Conservation (phyloP, 805 yeast species). For the Komagataella phaffii region DNA sequence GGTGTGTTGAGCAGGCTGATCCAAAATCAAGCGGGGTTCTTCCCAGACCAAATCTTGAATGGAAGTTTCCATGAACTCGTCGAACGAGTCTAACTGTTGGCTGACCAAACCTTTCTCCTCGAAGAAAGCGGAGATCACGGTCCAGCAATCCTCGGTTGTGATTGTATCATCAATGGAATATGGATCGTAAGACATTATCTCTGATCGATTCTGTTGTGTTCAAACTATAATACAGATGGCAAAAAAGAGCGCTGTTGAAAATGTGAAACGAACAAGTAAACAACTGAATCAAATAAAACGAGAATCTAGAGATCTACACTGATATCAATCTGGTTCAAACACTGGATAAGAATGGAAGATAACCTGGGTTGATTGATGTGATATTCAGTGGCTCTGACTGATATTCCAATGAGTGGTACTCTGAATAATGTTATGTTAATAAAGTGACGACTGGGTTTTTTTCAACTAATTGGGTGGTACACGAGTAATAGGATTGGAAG, state of each 20-base stretch:
- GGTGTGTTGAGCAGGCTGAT: slow-evolving; percentile 96
- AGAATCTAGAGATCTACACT: not conserved
- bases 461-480: not conserved
- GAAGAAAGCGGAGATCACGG: slow-evolving; percentile 91
- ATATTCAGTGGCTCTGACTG: not conserved
- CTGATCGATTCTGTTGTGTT: not conserved
- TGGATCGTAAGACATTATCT: not conserved
- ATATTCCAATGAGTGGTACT: not conserved
- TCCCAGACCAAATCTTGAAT: slow-evolving; percentile 96
- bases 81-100: slow-evolving; percentile 95
- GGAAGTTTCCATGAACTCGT: slow-evolving; percentile 92
- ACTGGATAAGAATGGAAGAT: not conserved
- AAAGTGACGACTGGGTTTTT: not conserved
- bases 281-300: not conserved
- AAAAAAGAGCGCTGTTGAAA: not conserved
- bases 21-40: slow-evolving; percentile 85
- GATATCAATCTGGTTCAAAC: not conserved
- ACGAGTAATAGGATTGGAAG: not conserved
- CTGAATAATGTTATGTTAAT: not conserved
- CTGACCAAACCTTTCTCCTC: slow-evolving; percentile 94
- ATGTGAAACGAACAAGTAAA: not conserved
- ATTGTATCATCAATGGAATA: slow-evolving; percentile 20
- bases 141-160: slow-evolving; percentile 99
- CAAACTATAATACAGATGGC: not conserved
- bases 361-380: not conserved